Evolutionary conservation across 2,329 filamentous ascomycete genomes (phyloP).

Genomic region (Acarospora socialis): DNA sequence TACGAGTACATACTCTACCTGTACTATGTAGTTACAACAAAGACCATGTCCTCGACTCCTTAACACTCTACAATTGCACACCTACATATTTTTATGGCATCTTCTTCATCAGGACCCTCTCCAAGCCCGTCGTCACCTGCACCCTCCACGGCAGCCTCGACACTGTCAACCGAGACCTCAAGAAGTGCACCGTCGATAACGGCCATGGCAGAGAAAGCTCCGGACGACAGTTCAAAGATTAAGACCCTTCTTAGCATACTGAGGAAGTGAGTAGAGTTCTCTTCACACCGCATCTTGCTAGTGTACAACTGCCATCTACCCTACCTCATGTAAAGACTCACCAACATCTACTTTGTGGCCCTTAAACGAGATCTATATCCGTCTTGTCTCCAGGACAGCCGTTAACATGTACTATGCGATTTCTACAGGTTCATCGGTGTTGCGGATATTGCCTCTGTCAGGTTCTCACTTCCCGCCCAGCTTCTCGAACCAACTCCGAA

Average conservation of each 20-base stretch:
- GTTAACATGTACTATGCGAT: no score
- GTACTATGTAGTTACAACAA: no score
- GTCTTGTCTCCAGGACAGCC: slow-evolving; percentile 9
- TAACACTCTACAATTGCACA: no score
- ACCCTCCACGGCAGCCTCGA: slow-evolving; percentile 10
- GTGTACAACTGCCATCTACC: no score
- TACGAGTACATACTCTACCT: no score
- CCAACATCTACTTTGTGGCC: slow-evolving; percentile 5
- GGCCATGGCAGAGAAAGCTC: slow-evolving; percentile 36
- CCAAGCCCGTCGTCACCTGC: slow-evolving; percentile 9
- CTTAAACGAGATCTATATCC: slow-evolving; percentile 8
- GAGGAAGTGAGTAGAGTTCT: slow-evolving; percentile 72
- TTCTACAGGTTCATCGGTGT: slow-evolving; percentile 76
- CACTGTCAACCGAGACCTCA: slow-evolving; percentile 11
- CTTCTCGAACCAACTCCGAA: slow-evolving; percentile 93
- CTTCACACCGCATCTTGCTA: no score
- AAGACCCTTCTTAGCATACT: slow-evolving; percentile 78
- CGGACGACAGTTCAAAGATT: slow-evolving; percentile 75
- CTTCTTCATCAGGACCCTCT: slow-evolving; percentile 8
- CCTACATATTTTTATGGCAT: slow-evolving; percentile 4
- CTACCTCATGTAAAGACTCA: no score
- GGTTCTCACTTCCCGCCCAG: slow-evolving; percentile 91
- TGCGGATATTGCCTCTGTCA: slow-evolving; percentile 83
- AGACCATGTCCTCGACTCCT: no score
- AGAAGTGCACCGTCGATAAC: slow-evolving; percentile 23